phyloP scores from a whole-genome alignment of 331 rosid species.

The Cydonia oblonga region DNA sequence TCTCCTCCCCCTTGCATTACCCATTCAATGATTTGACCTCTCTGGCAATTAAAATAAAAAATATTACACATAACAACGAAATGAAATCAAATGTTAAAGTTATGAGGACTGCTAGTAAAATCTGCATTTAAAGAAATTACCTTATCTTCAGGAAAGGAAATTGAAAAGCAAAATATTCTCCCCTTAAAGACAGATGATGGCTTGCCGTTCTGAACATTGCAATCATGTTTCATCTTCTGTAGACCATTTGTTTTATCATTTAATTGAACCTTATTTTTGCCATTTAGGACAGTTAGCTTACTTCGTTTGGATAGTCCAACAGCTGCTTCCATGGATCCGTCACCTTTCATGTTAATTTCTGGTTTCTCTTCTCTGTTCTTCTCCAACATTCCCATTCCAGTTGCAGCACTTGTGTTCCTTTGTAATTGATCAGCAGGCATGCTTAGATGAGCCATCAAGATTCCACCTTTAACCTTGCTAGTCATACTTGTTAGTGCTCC shows the following conservation, averaged over 20 bases:
- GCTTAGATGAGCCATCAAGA: conserved; percentile 28
- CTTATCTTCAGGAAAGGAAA: conserved; percentile 67
- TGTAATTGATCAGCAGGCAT: conserved; percentile 23
- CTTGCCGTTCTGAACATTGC: conserved; percentile 33
- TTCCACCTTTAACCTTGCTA: conserved; percentile 35
- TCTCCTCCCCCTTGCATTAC: conserved; percentile 77
- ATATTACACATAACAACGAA: not conserved
- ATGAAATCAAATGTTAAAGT: not conserved
- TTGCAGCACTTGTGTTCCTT: conserved; percentile 22
- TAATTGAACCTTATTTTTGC: conserved; percentile 14
- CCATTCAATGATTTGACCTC: conserved; percentile 79
- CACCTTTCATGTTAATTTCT: conserved; percentile 24
- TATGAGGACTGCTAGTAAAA: not conserved
- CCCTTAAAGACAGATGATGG: conserved; percentile 49
- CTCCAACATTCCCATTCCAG: conserved; percentile 34
- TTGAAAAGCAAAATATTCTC: conserved; percentile 57
- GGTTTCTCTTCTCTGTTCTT: conserved; percentile 33
- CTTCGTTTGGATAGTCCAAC: conserved; percentile 26
- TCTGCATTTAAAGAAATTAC: conserved; percentile 34
- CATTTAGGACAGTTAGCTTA: conserved; percentile 29
- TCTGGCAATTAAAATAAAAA: conserved; percentile 37
- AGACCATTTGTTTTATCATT: conserved; percentile 13
- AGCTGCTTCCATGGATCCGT: conserved; percentile 20
- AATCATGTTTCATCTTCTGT: conserved; percentile 27
- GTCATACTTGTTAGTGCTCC: conserved; percentile 30